Percentiles rank a stretch among this genome's conserved stretches.
These are phyloP conservation scores for Rhinocladiella similis DNA, from an alignment of 2,329 filamentous ascomycete species.

Conservation along the genomic window DNA sequence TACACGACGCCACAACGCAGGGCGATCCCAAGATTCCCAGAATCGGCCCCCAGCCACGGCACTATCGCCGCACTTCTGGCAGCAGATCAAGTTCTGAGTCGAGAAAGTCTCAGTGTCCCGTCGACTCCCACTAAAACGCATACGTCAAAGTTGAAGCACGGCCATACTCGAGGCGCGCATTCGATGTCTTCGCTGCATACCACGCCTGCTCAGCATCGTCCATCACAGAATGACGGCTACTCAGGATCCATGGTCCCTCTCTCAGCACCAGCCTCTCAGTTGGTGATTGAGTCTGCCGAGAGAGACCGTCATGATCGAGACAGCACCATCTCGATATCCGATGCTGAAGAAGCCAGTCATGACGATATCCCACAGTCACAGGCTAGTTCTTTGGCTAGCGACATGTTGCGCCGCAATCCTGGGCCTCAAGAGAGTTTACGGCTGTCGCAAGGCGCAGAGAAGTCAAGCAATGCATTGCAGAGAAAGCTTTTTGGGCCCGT, in stretches of 20 bases:
- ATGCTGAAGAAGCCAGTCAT: constrained; percentile 57
- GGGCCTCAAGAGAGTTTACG: constrained; percentile 39
- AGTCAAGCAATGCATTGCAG: constrained; percentile 54
- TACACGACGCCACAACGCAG: constrained; percentile 47
- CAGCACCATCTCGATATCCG: constrained; percentile 76
- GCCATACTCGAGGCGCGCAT: constrained; percentile 74
- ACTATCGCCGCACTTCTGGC: constrained; percentile 74
- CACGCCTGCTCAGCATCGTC: constrained; percentile 64
- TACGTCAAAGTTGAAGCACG: constrained; percentile 52
- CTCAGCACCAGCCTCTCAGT: constrained; percentile 31
- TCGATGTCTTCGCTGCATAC: constrained; percentile 82
- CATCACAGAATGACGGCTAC: constrained; percentile 46
- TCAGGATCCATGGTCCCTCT: constrained; percentile 28
- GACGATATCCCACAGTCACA: constrained; percentile 71
- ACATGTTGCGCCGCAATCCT: constrained; percentile 66
- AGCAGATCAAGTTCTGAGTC: constrained; percentile 73
- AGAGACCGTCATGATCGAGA: constrained; percentile 68
- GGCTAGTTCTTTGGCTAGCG: constrained; percentile 74
- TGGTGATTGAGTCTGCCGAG: constrained; percentile 35
- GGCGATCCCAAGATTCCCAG: constrained; percentile 41
- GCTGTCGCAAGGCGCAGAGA: constrained; percentile 40
- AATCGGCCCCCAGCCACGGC: constrained; percentile 40
- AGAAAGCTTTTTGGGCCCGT: constrained; percentile 64
- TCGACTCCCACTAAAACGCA: constrained; percentile 63
- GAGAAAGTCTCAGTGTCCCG: constrained; percentile 73